These are phyloP conservation scores for Boechera divaricarpa DNA, from an alignment of 345 rosid species.

Conservation along the genomic window DNA sequence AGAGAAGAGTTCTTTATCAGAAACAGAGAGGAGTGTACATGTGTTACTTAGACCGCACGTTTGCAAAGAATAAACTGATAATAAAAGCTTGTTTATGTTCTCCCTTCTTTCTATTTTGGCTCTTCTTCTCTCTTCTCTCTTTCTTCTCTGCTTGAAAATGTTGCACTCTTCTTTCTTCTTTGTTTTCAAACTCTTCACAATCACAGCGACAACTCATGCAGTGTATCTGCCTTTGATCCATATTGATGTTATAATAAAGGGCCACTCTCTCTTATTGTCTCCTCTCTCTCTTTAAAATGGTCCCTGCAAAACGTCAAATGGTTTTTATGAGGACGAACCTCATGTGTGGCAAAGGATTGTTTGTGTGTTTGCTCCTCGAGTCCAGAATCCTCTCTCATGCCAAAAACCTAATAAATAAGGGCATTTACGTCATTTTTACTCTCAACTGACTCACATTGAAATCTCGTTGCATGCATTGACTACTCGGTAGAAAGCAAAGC, in stretches of 20 bases:
- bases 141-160: constrained; percentile 20
- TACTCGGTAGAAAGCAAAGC: constrained; percentile 23
- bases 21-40: constrained; percentile 37
- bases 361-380: constrained; percentile 32
- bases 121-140: constrained; percentile 14
- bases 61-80: constrained; percentile 44
- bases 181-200: constrained; percentile 29
- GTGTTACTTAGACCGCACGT: constrained; percentile 48
- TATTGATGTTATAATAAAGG: constrained; percentile 42
- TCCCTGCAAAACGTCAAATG: constrained; percentile 44
- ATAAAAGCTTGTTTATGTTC: constrained; percentile 1
- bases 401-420: constrained; percentile 18
- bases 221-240: constrained; percentile 39
- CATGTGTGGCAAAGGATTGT: constrained; percentile 46
- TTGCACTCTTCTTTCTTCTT: constrained; percentile 3
- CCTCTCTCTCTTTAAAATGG: constrained; percentile 34
- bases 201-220: constrained; percentile 42
- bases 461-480: constrained; percentile 26
- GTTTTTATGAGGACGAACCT: constrained; percentile 45
- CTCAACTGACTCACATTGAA: not conserved
- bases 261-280: constrained; percentile 11
- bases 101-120: not conserved
- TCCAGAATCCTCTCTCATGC: constrained; percentile 6
- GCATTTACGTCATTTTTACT: constrained; percentile 16
- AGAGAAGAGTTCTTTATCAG: constrained; percentile 33